These are phyloP conservation scores for Rhizopogon sp. DNA, from an alignment of 768 basidiomycete species.

Conservation along the genomic window DNA sequence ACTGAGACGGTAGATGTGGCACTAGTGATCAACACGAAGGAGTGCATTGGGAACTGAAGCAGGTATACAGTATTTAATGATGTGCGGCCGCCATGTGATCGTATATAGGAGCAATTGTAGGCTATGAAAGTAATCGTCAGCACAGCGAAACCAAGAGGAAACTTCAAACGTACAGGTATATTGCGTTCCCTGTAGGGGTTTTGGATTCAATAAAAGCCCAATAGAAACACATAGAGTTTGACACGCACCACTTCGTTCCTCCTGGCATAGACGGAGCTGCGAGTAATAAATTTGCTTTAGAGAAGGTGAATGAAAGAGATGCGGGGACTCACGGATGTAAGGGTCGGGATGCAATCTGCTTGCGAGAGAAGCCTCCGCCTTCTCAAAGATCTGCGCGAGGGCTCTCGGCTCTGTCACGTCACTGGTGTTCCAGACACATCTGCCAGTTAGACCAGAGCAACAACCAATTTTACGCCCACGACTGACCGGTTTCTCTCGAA, in stretches of 20 bases:
- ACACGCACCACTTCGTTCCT: slow-evolving; percentile 90
- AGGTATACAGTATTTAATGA: slow-evolving; percentile 14
- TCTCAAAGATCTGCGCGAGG: slow-evolving; percentile 68
- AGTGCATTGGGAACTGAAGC: background rate
- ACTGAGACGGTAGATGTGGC: too few relatives aligned
- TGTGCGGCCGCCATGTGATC: slow-evolving; percentile 46
- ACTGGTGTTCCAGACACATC: slow-evolving; percentile 31
- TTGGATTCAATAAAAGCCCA: background rate
- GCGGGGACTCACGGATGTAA: slow-evolving; percentile 72
- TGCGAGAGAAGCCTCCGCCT: slow-evolving; percentile 74
- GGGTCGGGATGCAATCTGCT: slow-evolving; percentile 82
- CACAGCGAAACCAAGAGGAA: background rate
- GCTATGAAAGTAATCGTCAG: slow-evolving; percentile 33
- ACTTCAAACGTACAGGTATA: slow-evolving; percentile 52
- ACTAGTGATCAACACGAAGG: background rate
- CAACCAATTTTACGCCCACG: slow-evolving; percentile 15
- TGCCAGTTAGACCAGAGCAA: background rate
- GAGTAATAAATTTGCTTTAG: slow-evolving; percentile 1
- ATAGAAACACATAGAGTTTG: background rate
- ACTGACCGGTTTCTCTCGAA: slow-evolving; percentile 88
- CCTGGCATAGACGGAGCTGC: slow-evolving; percentile 79
- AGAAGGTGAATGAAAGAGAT: background rate
- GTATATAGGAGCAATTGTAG: slow-evolving; percentile 56
- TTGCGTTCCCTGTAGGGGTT: slow-evolving; percentile 67
- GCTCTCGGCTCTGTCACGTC: slow-evolving; percentile 83